phyloP scores from a whole-genome alignment of 2,329 filamentous ascomycete genomes.

The Neobulgaria alba region DNA sequence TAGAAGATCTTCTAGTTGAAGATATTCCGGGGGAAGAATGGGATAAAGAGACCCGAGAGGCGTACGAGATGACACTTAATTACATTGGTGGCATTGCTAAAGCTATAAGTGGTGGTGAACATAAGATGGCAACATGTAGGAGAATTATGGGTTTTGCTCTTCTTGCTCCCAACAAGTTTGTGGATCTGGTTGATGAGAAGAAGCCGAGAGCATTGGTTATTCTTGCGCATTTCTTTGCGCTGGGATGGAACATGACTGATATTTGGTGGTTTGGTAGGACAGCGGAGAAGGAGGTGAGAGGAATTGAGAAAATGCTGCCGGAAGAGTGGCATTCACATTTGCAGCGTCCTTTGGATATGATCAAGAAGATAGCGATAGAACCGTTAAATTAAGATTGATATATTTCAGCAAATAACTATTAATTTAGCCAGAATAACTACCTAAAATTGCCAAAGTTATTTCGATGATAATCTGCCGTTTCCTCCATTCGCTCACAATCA shows the following conservation, averaged over 20 bases:
- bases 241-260: slow-evolving; percentile 26
- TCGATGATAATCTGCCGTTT: slow-evolving; percentile 8
- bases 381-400: too few relatives aligned
- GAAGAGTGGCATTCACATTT: slow-evolving; percentile 8
- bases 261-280: slow-evolving; percentile 29
- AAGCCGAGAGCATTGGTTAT: slow-evolving; percentile 17
- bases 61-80: slow-evolving; percentile 12
- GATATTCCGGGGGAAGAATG: slow-evolving; percentile 12
- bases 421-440: not conserved
- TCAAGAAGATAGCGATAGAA: too few relatives aligned
- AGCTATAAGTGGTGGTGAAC: slow-evolving; percentile 5
- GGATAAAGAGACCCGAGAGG: slow-evolving; percentile 10
- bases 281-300: slow-evolving; percentile 13
- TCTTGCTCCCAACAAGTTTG: slow-evolving; percentile 6
- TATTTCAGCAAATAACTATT: not conserved
- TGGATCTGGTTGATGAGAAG: slow-evolving; percentile 11
- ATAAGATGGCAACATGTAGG: slow-evolving; percentile 3
- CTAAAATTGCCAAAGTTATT: slow-evolving; percentile 1
- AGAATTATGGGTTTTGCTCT: slow-evolving; percentile 13
- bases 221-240: slow-evolving; percentile 28
- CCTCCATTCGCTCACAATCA: slow-evolving; percentile 10
- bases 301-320: slow-evolving; percentile 8
- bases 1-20: slow-evolving; percentile 8
- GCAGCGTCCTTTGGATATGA: not conserved
- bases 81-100: slow-evolving; percentile 13